Conservation (phyloP, 2,329 filamentous ascomycete species). For the Thielaviopsis euricoi region DNA sequence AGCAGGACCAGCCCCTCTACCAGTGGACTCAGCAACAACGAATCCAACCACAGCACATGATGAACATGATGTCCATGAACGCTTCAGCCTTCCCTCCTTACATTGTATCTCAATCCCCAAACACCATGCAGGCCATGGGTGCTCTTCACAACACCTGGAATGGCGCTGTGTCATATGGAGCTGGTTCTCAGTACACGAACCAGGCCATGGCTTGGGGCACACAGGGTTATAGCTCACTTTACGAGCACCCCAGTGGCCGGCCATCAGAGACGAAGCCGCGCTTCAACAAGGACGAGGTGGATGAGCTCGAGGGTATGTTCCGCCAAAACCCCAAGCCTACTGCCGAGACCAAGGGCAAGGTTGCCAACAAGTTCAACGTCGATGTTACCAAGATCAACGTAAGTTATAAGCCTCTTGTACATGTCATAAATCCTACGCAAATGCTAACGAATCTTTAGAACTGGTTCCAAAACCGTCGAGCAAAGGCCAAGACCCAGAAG, state of each 20-base stretch:
- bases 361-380: constrained; percentile 45
- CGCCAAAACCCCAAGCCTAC: constrained; percentile 48
- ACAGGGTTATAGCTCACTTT: neutral
- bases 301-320: constrained; percentile 43
- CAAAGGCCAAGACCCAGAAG: constrained; percentile 47
- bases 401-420: constrained; percentile 13
- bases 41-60: neutral
- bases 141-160: neutral
- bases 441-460: constrained; percentile 27
- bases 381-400: constrained; percentile 49
- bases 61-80: neutral
- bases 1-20: neutral
- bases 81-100: neutral
- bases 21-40: neutral
- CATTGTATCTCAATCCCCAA: neutral
- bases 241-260: constrained; percentile 15
- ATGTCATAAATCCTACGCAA: neutral
- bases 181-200: neutral
- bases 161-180: neutral
- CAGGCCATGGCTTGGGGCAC: neutral
- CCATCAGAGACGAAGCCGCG: constrained; percentile 34
- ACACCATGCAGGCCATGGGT: neutral
- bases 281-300: constrained; percentile 42
- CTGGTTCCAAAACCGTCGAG: constrained; percentile 52
- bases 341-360: constrained; percentile 41